phyloP scores from a whole-genome alignment of 768 basidiomycete species.

The Omphalotus guepiniiformis region DNA sequence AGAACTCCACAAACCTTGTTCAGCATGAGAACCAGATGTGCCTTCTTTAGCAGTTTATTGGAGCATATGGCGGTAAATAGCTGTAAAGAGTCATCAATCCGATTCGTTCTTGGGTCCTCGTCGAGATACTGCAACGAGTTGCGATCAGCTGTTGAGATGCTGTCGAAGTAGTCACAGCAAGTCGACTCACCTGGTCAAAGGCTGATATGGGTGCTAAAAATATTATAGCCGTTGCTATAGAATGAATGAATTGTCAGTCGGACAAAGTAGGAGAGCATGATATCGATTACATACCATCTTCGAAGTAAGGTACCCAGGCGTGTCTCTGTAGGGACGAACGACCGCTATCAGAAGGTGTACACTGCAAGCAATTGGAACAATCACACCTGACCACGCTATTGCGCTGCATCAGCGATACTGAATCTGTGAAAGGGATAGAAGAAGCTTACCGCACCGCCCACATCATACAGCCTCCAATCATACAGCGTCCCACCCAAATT shows the following conservation, averaged over 20 bases:
- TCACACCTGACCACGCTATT: conserved; percentile 59
- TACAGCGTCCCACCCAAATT: conserved; percentile 57
- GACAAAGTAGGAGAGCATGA: conserved; percentile 7
- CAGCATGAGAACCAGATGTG: conserved; percentile 70
- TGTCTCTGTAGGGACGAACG: conserved; percentile 47
- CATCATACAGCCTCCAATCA: conserved; percentile 80
- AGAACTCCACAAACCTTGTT: conserved; percentile 56
- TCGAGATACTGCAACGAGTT: conserved; percentile 58
- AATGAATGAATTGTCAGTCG: conserved; percentile 7
- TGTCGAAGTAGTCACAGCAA: conserved; percentile 1
- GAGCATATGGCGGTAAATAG: conserved; percentile 73
- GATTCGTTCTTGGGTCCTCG: conserved; percentile 74
- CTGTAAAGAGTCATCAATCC: conserved; percentile 79
- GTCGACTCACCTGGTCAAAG: conserved; percentile 66
- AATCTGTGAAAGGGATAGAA: conserved; percentile 1
- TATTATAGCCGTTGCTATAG: conserved; percentile 74
- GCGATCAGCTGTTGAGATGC: not conserved
- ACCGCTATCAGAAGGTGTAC: conserved; percentile 12
- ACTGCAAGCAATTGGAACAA: not conserved
- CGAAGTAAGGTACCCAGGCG: conserved; percentile 83
- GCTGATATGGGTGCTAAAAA: conserved; percentile 85
- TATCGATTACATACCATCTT: conserved; percentile 55
- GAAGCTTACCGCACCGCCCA: conserved; percentile 68
- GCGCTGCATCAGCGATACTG: conserved; percentile 6
- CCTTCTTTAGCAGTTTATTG: conserved; percentile 67